These are phyloP conservation scores for Penstemon davidsonii DNA, from an alignment of 257 asterid genomes.

Conservation along the genomic window DNA sequence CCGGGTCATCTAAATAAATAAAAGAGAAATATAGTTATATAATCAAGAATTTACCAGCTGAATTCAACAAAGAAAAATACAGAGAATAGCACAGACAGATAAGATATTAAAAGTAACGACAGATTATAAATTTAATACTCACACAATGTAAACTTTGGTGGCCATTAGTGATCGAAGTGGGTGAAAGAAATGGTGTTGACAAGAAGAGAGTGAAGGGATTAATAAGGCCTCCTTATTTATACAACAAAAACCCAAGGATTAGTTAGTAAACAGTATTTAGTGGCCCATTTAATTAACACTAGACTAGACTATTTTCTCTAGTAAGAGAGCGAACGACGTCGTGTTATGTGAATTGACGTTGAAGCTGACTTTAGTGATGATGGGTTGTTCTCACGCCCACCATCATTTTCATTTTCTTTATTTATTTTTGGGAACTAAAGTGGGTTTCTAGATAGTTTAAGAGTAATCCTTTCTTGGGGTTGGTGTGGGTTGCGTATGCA, in stretches of 20 bases:
- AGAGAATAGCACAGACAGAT: neutral
- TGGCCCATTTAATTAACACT: neutral
- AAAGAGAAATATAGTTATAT: neutral
- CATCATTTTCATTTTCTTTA: slow-evolving; percentile 26
- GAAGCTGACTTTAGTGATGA: slow-evolving; percentile 40
- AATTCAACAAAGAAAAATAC: neutral
- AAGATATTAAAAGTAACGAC: neutral
- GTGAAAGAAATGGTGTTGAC: slow-evolving; percentile 6
- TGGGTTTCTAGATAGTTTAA: slow-evolving; percentile 4
- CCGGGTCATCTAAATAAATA: slow-evolving; percentile 14
- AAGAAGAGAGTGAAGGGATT: neutral
- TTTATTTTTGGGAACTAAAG: neutral
- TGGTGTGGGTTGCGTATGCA: slow-evolving; percentile 14
- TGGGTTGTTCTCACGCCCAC: slow-evolving; percentile 43
- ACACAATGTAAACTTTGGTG: slow-evolving; percentile 71
- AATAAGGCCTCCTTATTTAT: slow-evolving; percentile 28
- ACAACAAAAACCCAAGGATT: slow-evolving; percentile 23
- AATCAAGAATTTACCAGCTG: neutral
- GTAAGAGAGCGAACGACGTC: slow-evolving; percentile 13
- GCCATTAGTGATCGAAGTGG: slow-evolving; percentile 42
- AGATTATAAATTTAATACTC: slow-evolving; percentile 28
- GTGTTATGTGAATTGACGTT: slow-evolving; percentile 27
- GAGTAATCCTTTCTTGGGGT: neutral
- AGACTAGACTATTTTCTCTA: neutral
- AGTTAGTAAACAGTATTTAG: slow-evolving; percentile 21